Base-by-base conservation (phyloP, 371 early-diverging fungal species). In the Blakeslea trispora region DNA sequence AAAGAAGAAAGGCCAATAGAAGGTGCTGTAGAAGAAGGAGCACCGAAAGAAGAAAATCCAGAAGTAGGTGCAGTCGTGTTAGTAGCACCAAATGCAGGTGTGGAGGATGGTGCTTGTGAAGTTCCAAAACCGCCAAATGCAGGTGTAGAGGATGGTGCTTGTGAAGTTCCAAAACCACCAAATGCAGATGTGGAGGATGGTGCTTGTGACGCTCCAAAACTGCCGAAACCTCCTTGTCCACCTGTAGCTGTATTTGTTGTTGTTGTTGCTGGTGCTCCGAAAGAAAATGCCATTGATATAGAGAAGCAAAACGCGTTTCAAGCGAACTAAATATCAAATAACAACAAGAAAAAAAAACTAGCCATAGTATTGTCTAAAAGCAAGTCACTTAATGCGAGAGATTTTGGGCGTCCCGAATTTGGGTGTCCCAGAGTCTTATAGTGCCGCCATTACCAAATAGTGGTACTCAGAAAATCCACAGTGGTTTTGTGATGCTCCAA, bases 231-330 rank as follows among this genome's bases (percentile, higher is more conserved):
- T 6, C 32, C 32, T 6, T 6, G 10, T 13, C 13, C 14, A 37
- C 6, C 18, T 14, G 41, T 41, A 41, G 3, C 41, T 5, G 41
- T 14, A 37, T 60, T 46, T n/a, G 64, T 59, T 15, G 63, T 49
- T 42, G 70, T 55, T 3, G 70, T 52, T 24, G 66, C 55, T 15
- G 69, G 65, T 23, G 74, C 61, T 41, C 62, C 63, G 41, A 66
- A 66, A 45, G 55, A 21, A 55, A 61, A 61, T 42, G 63, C 28
- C 67, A 66, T 66, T 1, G 19, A 28, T 53, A 10, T 21, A 49
- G 49, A 49, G 28, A 42, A 7, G 23, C 49, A 50, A 45, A 35
- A 61, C 50, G 57, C 59, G 52, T 46, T 17, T 50, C 28, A 28
- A 28, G 7, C 7, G 28, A 28, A 7, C 7, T n/a, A n/a, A n/a